These are phyloP conservation scores for Phoma sp. DNA, from an alignment of 2,329 filamentous ascomycete genomes.

Conservation along the genomic window DNA sequence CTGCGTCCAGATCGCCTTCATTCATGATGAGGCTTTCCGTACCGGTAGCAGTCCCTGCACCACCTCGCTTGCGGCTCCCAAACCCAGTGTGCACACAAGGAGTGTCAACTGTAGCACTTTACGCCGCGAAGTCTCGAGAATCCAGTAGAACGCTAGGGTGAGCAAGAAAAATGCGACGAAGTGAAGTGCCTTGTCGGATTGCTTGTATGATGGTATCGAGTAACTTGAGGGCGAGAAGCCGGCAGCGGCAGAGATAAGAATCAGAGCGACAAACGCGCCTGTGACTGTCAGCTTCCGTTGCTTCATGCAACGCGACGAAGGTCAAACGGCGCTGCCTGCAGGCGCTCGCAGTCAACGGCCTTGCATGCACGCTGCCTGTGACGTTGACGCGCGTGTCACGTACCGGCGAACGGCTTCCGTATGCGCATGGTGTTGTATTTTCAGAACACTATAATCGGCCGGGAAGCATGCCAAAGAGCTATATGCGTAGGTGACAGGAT, in stretches of 20 bases:
- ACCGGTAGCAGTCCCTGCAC: constrained; percentile 73
- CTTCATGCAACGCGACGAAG: not conserved
- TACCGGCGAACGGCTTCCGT: constrained; percentile 86
- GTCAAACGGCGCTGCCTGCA: not conserved
- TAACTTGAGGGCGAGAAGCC: constrained; percentile 67
- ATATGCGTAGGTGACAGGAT: not conserved
- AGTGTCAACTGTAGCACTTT: constrained; percentile 85
- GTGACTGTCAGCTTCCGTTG: not conserved
- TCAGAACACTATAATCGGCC: constrained; percentile 16
- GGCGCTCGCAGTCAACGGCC: constrained; percentile 6
- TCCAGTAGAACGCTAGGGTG: constrained; percentile 92
- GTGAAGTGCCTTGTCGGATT: constrained; percentile 84
- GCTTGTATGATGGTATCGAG: constrained; percentile 67
- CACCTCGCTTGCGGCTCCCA: constrained; percentile 77
- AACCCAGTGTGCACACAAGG: constrained; percentile 73
- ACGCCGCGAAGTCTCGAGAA: constrained; percentile 86
- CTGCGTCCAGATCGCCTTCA: too few relatives aligned
- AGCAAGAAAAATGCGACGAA: constrained; percentile 87
- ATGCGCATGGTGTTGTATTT: constrained; percentile 69
- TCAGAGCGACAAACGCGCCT: constrained; percentile 62
- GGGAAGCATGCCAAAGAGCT: constrained; percentile 15
- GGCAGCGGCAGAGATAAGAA: constrained; percentile 70
- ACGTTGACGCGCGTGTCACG: constrained; percentile 40
- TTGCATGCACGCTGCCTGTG: constrained; percentile 19
- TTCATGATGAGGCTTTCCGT: constrained; percentile 20